These are phyloP conservation scores for Phytophthora sp. DNA, from an alignment of 352 stramenopile genomes.

Conservation along the genomic window DNA sequence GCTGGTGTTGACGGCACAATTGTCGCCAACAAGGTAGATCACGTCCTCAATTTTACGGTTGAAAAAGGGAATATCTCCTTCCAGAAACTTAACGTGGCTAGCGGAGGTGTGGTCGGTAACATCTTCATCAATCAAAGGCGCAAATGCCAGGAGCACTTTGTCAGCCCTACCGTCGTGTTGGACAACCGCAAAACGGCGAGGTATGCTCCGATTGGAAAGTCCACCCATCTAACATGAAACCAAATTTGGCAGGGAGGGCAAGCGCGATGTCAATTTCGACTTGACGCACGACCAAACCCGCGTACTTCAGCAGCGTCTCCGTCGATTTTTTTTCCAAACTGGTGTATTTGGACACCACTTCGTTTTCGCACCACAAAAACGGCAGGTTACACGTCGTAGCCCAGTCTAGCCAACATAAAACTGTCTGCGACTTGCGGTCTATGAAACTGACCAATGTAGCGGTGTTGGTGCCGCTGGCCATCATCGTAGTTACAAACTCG, in stretches of 20 bases:
- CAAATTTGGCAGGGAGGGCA: neutral
- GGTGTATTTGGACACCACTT: neutral
- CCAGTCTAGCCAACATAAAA: neutral
- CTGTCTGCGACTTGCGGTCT: neutral
- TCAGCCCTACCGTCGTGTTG: neutral
- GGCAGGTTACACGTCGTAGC: neutral
- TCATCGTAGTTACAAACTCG: neutral
- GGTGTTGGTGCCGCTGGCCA: neutral
- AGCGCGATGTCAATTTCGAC: neutral
- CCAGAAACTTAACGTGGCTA: conserved; percentile 1
- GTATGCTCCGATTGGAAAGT: neutral
- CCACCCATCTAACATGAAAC: neutral
- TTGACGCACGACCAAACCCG: neutral
- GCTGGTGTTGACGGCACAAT: conserved; percentile 1
- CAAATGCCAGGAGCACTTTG: neutral
- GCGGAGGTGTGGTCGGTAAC: neutral
- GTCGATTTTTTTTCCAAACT: neutral
- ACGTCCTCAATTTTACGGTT: neutral
- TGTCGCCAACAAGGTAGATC: conserved; percentile 4
- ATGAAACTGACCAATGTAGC: neutral
- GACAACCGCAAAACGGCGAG: neutral
- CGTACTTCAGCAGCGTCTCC: neutral
- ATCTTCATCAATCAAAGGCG: neutral
- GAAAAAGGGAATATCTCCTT: conserved; percentile 1
- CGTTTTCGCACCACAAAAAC: neutral